Base-by-base conservation (phyloP, 148 eudicot genomes). In the Hydrangea macrophylla region DNA sequence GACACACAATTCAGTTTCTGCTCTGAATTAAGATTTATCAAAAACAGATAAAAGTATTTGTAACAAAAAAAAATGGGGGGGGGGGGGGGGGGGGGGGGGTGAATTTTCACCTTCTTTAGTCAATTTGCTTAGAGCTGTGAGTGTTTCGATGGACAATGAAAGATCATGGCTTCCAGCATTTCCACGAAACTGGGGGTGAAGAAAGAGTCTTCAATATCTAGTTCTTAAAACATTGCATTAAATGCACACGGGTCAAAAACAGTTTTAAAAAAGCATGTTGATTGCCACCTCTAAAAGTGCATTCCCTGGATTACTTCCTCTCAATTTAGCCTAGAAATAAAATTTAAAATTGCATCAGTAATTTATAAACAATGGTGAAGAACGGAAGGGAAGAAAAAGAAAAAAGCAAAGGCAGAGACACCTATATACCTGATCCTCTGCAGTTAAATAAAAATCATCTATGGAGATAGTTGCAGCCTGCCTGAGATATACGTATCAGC, bases 141-240 rank as follows among this genome's bases (percentile, higher is more conserved):
- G 80, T 65, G 97, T 90, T 79, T 94, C 91, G 48, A 86, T 69
- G 30, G 98, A 94, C 20, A 94, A 68, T 11, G 88, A 55, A 65
- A 94, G 91, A 81, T 94, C 98, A 74, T 94, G 98, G 75, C 97
- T 94, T 71, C 98, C 98, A 75, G 98, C 98, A 82, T 94, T 94
- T 79, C 98, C 98, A 36, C 97, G 90, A n/a, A 82, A 77, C 98
- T 93, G 86, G 44, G 42, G 54, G 32, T 64, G 55, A 76, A 57
- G 58, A 71, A 30, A 22, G 59, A 57, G 62, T 70, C 50, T 60
- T 25, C 30, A 31, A 58, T 37, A 73, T 25, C 42, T 32, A 53
- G 15, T 32, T 59, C 3, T 40, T 64, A 27, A 36, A 54, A 37
- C 65, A 9, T 33, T 5, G 44, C 23, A 20, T 48, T 50, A 53